Conservation (phyloP, 2,329 filamentous ascomycete genomes). For the Pseudonectria buxi region DNA sequence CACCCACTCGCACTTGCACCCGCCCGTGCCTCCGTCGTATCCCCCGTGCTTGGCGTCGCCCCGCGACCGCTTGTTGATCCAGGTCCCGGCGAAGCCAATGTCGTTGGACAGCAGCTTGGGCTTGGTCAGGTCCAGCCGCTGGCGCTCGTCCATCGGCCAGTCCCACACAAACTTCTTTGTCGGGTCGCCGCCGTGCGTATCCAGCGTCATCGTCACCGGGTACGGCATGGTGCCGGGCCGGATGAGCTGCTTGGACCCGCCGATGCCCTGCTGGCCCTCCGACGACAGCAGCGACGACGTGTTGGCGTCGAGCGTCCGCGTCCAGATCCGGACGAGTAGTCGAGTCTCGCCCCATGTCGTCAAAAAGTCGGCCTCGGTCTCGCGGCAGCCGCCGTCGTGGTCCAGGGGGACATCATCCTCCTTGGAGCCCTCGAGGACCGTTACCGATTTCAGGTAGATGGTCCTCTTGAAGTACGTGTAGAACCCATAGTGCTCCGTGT, state of each 20-base stretch:
- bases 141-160: conserved; percentile 42
- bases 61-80: conserved; percentile 45
- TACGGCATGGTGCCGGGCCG: conserved; percentile 57
- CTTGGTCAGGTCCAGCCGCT: conserved; percentile 37
- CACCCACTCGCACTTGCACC: conserved; percentile 55
- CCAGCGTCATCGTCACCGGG: conserved; percentile 53
- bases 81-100: conserved; percentile 42
- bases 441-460: conserved; percentile 66
- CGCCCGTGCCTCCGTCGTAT: conserved; percentile 56
- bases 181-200: conserved; percentile 55
- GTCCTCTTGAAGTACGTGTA: conserved; percentile 87
- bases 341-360: conserved; percentile 55
- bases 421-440: conserved; percentile 38
- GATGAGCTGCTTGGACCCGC: conserved; percentile 24
- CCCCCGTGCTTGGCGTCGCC: conserved; percentile 47
- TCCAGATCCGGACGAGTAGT: conserved; percentile 62
- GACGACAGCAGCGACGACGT: conserved; percentile 33
- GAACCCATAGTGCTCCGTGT: conserved; percentile 86
- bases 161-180: conserved; percentile 47
- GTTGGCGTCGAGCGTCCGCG: conserved; percentile 38
- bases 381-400: conserved; percentile 46
- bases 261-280: conserved; percentile 21
- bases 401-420: conserved; percentile 41
- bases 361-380: conserved; percentile 47
- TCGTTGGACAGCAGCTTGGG: conserved; percentile 42